Base-by-base conservation (phyloP, 768 basidiomycete genomes). In the Suillus variegatus region DNA sequence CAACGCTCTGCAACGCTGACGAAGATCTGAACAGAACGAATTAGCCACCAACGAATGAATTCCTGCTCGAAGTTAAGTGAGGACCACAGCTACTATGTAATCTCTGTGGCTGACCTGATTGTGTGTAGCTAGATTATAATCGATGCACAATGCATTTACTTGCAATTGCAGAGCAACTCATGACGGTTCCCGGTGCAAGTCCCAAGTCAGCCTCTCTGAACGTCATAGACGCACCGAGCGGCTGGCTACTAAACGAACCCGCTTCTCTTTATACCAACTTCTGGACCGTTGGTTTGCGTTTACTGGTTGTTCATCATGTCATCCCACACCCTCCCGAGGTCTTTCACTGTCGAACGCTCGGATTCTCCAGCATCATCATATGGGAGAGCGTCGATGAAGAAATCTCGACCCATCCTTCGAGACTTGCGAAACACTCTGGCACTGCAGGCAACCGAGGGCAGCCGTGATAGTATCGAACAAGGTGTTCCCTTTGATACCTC, bases 361-460 rank as follows among this genome's bases (percentile, higher is more conserved):
- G 18, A 41, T 22, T 20, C 28, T 25, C 10, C 41, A 43, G 41
- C 41, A 20, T 13, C 41, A 28, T 32, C 58, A 43, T 6, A 28
- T 20, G 25, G 41, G 47, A 63, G 25, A 35, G 36, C 54, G 14
- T 35, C 7, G 25, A 22, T 32, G 25, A 65, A 32, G 47, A 65
- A 63, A 56, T 0, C 64, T 3, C 63, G 66, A 13, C 74, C 70
- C 13, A 55, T 69, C 6, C 65, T 75, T 14, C 67, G 46, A 36
- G 67, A 70, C 47, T 49, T 76, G 36, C 70, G 71, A 69, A 52
- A 61, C 58, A 47, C 66, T 32, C 36, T 64, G 22, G 28, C 49
- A 9, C 20, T 60, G 10, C 74, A 67, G n/a, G 40, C 61, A 43
- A 47, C 41, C 35, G 67, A 64, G 28, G n/a, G 51, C n/a, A 65